Base-by-base conservation (phyloP, 345 rosid genomes). In the Rhodomyrtus tomentosa region DNA sequence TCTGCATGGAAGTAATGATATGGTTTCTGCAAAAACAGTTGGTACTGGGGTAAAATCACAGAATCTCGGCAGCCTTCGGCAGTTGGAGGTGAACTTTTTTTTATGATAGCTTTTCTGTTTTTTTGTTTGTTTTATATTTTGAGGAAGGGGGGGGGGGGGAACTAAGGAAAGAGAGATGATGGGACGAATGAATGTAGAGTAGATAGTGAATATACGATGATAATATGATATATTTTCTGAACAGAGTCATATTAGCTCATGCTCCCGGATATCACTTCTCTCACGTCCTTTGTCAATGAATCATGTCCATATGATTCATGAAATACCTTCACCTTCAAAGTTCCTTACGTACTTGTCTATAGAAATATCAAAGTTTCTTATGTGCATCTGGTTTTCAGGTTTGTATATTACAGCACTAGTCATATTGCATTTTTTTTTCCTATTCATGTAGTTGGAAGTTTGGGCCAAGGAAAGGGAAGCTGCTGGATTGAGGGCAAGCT, bases 381-480 rank as follows among this genome's bases (percentile, higher is more conserved):
- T 56, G 56, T 40, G 68, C 50, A 36, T 68, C 20, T 68, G 76
- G 76, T 68, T 68, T 68, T 68, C 45, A 68, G 45, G 79, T 68
- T 68, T 68, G 55, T 20, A 68, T 36, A 68, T 68, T 20, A 8
- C 45, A 18, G 42, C 76, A 18, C 25, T 38, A 36, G 79, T 18
- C 20, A 36, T 8, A 21, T 68, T 36, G 45, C 59, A 76, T 79
- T 84, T 86, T 81, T 84, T 38, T 82, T 83, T 84, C 58, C n/a
- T n/a, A 73, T 80, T 32, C 68, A 40, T 88, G 87, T 90, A 95
- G 99, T 88, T 96, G 92, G 98, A 96, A 88, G 95, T 95, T 86
- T 96, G 98, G 99, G 93, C 93, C 87, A 96, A 93, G 90, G 98
- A 95, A 90, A 93, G 98, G 88, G 99, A 96, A 92, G 92, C 91